Conservation (phyloP, 371 early-diverging fungal genomes). For the Furculomyces boomerangus region DNA sequence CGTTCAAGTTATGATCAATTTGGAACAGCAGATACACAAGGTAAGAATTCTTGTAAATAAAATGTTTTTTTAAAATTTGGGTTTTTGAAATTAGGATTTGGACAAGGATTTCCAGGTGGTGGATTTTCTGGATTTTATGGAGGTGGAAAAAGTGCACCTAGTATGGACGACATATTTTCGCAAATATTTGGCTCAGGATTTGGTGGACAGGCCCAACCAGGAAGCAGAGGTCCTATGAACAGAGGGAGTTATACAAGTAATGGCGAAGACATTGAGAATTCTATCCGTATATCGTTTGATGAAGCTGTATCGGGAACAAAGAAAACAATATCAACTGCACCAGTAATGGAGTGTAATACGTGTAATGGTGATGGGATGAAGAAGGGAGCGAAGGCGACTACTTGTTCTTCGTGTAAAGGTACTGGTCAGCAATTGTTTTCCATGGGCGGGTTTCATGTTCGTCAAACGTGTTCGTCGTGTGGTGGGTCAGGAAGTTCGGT, state of each 20-base stretch:
- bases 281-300: slow-evolving; percentile 51
- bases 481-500: slow-evolving; percentile 60
- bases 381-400: slow-evolving; percentile 39
- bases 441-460: slow-evolving; percentile 75
- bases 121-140: slow-evolving; percentile 31
- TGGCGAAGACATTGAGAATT: slow-evolving; percentile 31
- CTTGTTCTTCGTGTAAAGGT: slow-evolving; percentile 64
- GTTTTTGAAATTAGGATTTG: slow-evolving; percentile 20
- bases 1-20: slow-evolving; percentile 77
- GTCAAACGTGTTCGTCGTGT: slow-evolving; percentile 60
- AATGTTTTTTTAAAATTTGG: too few relatives aligned
- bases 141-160: slow-evolving; percentile 32
- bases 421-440: slow-evolving; percentile 61
- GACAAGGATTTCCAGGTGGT: slow-evolving; percentile 13
- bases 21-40: slow-evolving; percentile 31
- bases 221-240: slow-evolving; percentile 21
- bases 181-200: slow-evolving; percentile 53
- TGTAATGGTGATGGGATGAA: slow-evolving; percentile 70
- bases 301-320: slow-evolving; percentile 67
- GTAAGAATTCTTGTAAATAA: too few relatives aligned
- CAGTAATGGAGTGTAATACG: slow-evolving; percentile 45
- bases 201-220: slow-evolving; percentile 26
- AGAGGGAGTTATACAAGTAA: slow-evolving; percentile 20
- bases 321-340: slow-evolving; percentile 37
- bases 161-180: slow-evolving; percentile 39